Percentiles rank a stretch among this genome's conserved stretches.
phyloP scores from a whole-genome alignment of 306 rosid species.

The Dalbergia oliveri region DNA sequence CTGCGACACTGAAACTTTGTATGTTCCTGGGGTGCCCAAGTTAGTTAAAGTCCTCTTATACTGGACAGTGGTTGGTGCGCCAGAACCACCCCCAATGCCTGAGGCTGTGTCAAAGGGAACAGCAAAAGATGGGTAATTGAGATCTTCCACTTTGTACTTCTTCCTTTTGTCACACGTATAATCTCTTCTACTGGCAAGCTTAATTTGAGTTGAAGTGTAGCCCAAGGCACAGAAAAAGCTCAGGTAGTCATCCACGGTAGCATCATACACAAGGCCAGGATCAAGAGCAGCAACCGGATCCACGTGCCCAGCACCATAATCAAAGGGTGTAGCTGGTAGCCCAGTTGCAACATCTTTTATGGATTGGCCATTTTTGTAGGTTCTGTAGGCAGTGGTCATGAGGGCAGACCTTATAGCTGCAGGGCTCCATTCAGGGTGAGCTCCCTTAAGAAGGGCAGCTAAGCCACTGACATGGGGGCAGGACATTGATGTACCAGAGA shows the following conservation, averaged over 20 bases:
- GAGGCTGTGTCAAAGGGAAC: constrained; percentile 74
- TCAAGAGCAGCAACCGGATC: constrained; percentile 84
- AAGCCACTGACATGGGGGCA: constrained; percentile 95
- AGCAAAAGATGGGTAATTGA: constrained; percentile 91
- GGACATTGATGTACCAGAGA: constrained; percentile 97
- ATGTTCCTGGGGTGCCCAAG: constrained; percentile 71
- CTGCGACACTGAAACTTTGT: constrained; percentile 60
- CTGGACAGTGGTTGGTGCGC: constrained; percentile 55
- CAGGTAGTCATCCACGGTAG: constrained; percentile 68
- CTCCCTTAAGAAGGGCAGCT: constrained; percentile 79
- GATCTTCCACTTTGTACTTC: constrained; percentile 69
- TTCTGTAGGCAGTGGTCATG: constrained; percentile 87
- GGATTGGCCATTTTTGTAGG: constrained; percentile 65
- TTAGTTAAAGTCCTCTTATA: constrained; percentile 79
- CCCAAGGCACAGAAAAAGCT: constrained; percentile 84
- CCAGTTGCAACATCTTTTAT: constrained; percentile 73
- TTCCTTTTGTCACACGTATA: constrained; percentile 65
- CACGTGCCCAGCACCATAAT: constrained; percentile 90
- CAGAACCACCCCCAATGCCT: constrained; percentile 55
- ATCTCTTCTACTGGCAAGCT: constrained; percentile 54
- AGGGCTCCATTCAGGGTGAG: constrained; percentile 90
- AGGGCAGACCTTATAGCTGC: constrained; percentile 90
- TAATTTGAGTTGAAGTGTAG: constrained; percentile 62
- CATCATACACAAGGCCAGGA: constrained; percentile 89
- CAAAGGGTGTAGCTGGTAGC: constrained; percentile 77